Percentiles rank a stretch among this genome's conserved stretches.
These are phyloP conservation scores for Diutina sp. DNA, from an alignment of 1,139 yeast species.

Conservation along the genomic window DNA sequence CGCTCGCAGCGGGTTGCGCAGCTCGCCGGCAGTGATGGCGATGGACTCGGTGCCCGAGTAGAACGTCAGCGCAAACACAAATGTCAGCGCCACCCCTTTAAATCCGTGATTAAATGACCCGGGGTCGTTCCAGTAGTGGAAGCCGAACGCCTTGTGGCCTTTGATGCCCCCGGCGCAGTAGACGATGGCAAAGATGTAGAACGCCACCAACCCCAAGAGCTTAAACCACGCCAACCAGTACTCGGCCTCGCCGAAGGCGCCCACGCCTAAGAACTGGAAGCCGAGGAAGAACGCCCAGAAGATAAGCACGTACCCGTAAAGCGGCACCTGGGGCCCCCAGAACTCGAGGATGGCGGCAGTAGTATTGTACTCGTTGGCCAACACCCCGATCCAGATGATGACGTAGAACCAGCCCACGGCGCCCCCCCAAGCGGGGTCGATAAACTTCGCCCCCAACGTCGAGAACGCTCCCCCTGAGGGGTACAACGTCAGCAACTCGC, in stretches of 20 bases:
- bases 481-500: slow-evolving; percentile 41
- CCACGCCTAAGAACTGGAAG: slow-evolving; percentile 45
- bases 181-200: slow-evolving; percentile 43
- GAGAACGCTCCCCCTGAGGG: slow-evolving; percentile 45
- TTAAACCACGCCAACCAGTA: slow-evolving; percentile 51
- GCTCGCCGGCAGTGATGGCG: slow-evolving; percentile 44
- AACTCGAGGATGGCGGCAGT: slow-evolving; percentile 38
- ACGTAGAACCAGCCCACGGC: slow-evolving; percentile 53
- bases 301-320: slow-evolving; percentile 43
- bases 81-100: slow-evolving; percentile 7
- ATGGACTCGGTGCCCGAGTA: slow-evolving; percentile 48
- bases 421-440: slow-evolving; percentile 48
- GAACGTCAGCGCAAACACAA: slow-evolving; percentile 26
- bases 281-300: slow-evolving; percentile 42
- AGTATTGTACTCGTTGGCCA: slow-evolving; percentile 47
- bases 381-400: slow-evolving; percentile 47
- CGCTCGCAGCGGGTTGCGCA: slow-evolving; percentile 41
- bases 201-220: slow-evolving; percentile 41
- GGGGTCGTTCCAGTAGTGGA: slow-evolving; percentile 40
- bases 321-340: slow-evolving; percentile 51
- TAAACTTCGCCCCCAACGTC: slow-evolving; percentile 36
- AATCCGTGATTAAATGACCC: slow-evolving; percentile 24
- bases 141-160: slow-evolving; percentile 38
- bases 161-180: slow-evolving; percentile 59
- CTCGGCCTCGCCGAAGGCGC: slow-evolving; percentile 56